These are phyloP conservation scores for Fusarium solani-melongenae DNA, from an alignment of 2,329 filamentous ascomycete species.

Conservation along the genomic window DNA sequence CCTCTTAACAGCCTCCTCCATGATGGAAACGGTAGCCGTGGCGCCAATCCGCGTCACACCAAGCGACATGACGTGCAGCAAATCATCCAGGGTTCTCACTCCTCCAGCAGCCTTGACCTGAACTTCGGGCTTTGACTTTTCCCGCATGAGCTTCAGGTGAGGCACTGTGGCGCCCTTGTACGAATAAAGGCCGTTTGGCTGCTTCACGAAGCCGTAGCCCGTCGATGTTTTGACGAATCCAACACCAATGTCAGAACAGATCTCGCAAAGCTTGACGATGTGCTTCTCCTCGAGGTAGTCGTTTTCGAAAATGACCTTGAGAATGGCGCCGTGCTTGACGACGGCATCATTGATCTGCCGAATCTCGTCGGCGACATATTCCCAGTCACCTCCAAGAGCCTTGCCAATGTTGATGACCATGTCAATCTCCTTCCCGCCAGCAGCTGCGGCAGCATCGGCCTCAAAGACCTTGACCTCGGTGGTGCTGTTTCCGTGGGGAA, in stretches of 20 bases:
- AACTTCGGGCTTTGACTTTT: slow-evolving; percentile 54
- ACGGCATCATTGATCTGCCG: slow-evolving; percentile 61
- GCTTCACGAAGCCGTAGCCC: slow-evolving; percentile 70
- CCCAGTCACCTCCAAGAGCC: slow-evolving; percentile 66
- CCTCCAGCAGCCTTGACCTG: slow-evolving; percentile 70
- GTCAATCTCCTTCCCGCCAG: slow-evolving; percentile 66
- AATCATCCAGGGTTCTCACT: slow-evolving; percentile 65
- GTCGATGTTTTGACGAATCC: slow-evolving; percentile 71
- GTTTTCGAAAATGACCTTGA: slow-evolving; percentile 74
- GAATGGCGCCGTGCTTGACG: slow-evolving; percentile 52
- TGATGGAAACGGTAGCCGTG: slow-evolving; percentile 64
- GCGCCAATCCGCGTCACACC: slow-evolving; percentile 67
- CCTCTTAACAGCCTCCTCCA: slow-evolving; percentile 63
- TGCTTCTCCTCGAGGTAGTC: slow-evolving; percentile 64
- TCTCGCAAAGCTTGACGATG: slow-evolving; percentile 63
- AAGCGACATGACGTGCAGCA: slow-evolving; percentile 64
- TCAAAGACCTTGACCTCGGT: slow-evolving; percentile 65
- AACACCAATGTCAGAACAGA: slow-evolving; percentile 62
- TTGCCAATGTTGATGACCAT: slow-evolving; percentile 72
- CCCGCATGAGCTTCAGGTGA: slow-evolving; percentile 65
- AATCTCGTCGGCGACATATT: slow-evolving; percentile 66
- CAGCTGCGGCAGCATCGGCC: slow-evolving; percentile 57
- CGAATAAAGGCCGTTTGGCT: slow-evolving; percentile 59
- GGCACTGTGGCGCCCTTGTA: slow-evolving; percentile 64
- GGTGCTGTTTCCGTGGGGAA: slow-evolving; percentile 69